These are phyloP conservation scores for Collariella sp. DNA, from an alignment of 495 filamentous ascomycete genomes.

Conservation along the genomic window DNA sequence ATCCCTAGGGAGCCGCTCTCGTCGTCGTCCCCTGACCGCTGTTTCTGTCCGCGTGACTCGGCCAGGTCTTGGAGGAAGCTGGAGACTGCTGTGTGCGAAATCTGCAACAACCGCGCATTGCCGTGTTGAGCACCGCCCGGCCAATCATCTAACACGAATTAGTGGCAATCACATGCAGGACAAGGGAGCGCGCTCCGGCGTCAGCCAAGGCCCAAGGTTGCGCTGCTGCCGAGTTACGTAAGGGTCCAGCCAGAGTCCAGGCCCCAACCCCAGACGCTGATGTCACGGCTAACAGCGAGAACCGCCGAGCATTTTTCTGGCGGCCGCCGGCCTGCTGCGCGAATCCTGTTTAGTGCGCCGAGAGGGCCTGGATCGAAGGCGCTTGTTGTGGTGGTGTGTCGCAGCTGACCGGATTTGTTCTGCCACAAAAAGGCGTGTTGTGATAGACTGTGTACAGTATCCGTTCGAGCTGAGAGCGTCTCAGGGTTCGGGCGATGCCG, in stretches of 20 bases:
- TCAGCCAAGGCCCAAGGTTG: constrained; percentile 8
- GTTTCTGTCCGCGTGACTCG: constrained; percentile 14
- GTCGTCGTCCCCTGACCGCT: constrained; percentile 10
- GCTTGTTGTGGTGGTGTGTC: not conserved
- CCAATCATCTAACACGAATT: constrained; percentile 15
- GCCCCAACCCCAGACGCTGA: not conserved
- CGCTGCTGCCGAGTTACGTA: constrained; percentile 22
- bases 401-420: too few relatives aligned
- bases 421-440: too few relatives aligned
- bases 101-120: constrained; percentile 2
- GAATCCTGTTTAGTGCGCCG: not conserved
- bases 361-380: not conserved
- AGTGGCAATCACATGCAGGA: constrained; percentile 20
- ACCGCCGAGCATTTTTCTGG: not conserved
- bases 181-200: not conserved
- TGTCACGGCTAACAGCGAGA: constrained; percentile 5
- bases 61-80: not conserved
- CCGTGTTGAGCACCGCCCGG: not conserved
- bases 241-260: constrained; percentile 7
- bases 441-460: not conserved
- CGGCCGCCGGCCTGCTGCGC: not conserved
- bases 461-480: not conserved
- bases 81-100: too few relatives aligned
- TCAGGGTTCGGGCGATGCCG: constrained; percentile 22
- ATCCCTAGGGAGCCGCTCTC: not conserved